Evolutionary conservation across 78 protist genomes (phyloP), one percentile per base, ranked within the genome.

Genomic region (Cavenderia fasciculata): DNA sequence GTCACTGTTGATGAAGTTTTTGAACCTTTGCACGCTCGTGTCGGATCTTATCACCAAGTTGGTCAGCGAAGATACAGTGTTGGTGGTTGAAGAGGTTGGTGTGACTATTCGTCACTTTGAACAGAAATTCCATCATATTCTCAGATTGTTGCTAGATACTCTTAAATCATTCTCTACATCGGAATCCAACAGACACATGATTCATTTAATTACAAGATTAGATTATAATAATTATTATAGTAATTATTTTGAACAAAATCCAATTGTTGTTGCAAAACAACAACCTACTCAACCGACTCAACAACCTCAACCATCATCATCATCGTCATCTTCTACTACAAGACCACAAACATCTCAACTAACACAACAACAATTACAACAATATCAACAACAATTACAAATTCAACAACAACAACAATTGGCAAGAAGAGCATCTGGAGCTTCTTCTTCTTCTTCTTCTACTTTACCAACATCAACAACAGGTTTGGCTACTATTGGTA

Each of bases 141-240:
- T 82, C 4, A 82, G 68, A 56, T 16, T 82, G 12, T 43, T 82
- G 27, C 19, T 82, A 38, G 78, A 82, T 44, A 82, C 78, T 6
- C 44, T 82, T 27, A 82, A 68, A 43, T 56, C 76, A 82, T 82
- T 82, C 38, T 82, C 90, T 23, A 68, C 76, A 10, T 27, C 19
- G 1, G 90, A 82, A 68, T 68, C 90, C 61, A 82, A 82, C 44
- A 49, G 72, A 52, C 90, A 82, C 33, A 82, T 82, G 90, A 57
- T 82, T 21, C 90, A 82, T 82, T 49, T 82, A 27, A 82, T 82
- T 57, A 52, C 62, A 52, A 21, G 90, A 56, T 12, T 82, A 0
- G 90, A 82, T 44, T 82, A 82, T 56, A 82, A 82, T 69, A 46
- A 46, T 44, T 82, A 82, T 38, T 82, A 82, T 43, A 56, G 72